Evolutionary conservation across 192 early-diverging fungal species (phyloP).

Genomic region (Backusella parvicylindrica): DNA sequence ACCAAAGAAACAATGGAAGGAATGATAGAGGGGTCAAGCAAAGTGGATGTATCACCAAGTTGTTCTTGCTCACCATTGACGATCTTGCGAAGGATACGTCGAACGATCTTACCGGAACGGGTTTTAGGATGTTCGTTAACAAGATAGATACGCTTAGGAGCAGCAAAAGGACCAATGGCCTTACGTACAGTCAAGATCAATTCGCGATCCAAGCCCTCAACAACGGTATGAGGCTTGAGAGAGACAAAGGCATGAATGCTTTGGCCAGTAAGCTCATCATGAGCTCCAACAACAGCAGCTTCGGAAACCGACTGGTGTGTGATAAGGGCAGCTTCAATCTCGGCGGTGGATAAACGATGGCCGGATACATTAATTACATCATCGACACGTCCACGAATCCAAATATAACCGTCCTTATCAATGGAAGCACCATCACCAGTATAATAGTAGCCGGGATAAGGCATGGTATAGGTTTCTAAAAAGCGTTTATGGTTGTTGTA

Average conservation of each 20-base stretch:
- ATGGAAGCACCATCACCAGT: conserved; percentile 93
- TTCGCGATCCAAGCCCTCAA: conserved; percentile 42
- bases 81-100: conserved; percentile 88
- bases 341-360: conserved; percentile 90
- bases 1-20: conserved; percentile 4
- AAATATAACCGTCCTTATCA: conserved; percentile 93
- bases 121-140: conserved; percentile 90
- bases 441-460: conserved; percentile 95
- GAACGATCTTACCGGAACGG: conserved; percentile 92
- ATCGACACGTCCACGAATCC: conserved; percentile 88
- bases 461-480: conserved; percentile 87
- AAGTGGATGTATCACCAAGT: conserved; percentile 82
- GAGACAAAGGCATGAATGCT: conserved; percentile 81
- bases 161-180: conserved; percentile 91
- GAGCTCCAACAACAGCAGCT: conserved; percentile 84
- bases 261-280: conserved; percentile 88
- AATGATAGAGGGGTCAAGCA: conserved; percentile 66
- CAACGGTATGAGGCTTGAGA: conserved; percentile 59
- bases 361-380: conserved; percentile 95
- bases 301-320: conserved; percentile 80
- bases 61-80: conserved; percentile 76
- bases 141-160: conserved; percentile 81
- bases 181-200: conserved; percentile 73
- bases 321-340: conserved; percentile 89
- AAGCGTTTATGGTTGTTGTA: conserved; percentile 89